Conservation (phyloP, 345 rosid species). For the Clarkia xantiana region DNA sequence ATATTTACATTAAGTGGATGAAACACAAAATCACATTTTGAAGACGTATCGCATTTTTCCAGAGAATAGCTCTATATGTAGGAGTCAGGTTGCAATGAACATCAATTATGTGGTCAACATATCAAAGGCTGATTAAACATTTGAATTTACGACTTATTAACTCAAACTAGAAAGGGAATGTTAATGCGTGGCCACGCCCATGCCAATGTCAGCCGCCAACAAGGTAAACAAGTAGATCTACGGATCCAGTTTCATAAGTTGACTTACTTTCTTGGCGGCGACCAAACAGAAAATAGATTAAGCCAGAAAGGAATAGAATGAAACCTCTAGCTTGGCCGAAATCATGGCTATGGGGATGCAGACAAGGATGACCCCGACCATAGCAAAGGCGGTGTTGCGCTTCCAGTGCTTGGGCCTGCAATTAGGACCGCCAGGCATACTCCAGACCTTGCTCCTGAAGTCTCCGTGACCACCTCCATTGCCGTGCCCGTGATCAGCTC, state of each 20-base stretch:
- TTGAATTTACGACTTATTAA: too few species aligned
- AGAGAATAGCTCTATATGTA: too few species aligned
- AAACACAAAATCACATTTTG: too few species aligned
- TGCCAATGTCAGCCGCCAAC: too few species aligned
- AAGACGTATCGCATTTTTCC: too few species aligned
- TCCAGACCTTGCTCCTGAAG: constrained; percentile 91
- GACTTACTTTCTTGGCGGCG: background rate
- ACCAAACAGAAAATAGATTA: background rate
- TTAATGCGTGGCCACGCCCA: too few species aligned
- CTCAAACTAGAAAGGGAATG: too few species aligned
- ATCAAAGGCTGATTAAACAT: too few species aligned
- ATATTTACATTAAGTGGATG: too few species aligned
- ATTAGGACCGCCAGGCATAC: constrained; percentile 89
- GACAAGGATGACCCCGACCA: constrained; percentile 67
- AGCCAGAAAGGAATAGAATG: background rate
- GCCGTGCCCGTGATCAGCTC: constrained; percentile 71
- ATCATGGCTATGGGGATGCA: constrained; percentile 88
- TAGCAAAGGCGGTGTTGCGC: constrained; percentile 92
- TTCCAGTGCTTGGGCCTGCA: constrained; percentile 97
- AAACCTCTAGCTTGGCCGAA: constrained; percentile 92
- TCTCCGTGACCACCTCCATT: constrained; percentile 31
- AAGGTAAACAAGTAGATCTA: background rate
- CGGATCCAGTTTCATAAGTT: constrained; percentile 1
- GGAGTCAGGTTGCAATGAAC: too few species aligned
- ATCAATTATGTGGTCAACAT: too few species aligned